Percentiles rank a stretch among this genome's conserved stretches.
Conservation (phyloP, 2,329 filamentous ascomycete genomes). For the Talaromyces sp. region DNA sequence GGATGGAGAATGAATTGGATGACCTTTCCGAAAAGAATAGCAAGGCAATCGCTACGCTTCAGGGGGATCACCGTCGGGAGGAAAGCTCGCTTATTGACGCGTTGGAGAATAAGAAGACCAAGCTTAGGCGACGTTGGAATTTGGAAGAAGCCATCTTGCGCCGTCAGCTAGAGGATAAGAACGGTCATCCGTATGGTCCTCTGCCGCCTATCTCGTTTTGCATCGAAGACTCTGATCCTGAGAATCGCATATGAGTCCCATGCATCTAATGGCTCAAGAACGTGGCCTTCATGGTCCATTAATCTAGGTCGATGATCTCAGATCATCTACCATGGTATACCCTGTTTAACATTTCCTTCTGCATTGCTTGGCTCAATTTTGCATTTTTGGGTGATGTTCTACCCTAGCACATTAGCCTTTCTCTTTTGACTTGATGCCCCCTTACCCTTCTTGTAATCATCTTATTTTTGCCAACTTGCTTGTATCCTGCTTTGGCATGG, state of each 20-base stretch:
- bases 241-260: constrained; percentile 1
- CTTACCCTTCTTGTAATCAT: constrained; percentile 25
- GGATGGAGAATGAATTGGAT: constrained; percentile 44
- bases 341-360: constrained; percentile 8
- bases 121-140: constrained; percentile 43
- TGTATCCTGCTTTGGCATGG: constrained; percentile 8
- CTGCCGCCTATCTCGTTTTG: constrained; percentile 43
- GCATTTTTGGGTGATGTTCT: neutral
- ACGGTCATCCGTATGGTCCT: constrained; percentile 40
- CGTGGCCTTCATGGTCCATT: too few relatives aligned
- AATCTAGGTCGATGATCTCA: neutral
- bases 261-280: too few relatives aligned
- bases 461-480: neutral
- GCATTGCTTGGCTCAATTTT: neutral
- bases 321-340: constrained; percentile 11
- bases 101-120: constrained; percentile 38
- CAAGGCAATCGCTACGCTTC: constrained; percentile 36
- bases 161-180: constrained; percentile 40
- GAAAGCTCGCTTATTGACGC: constrained; percentile 34
- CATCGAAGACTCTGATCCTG: constrained; percentile 19
- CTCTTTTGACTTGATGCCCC: constrained; percentile 29
- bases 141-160: constrained; percentile 48
- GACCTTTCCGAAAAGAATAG: constrained; percentile 37
- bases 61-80: constrained; percentile 37
- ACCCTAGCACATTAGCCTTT: constrained; percentile 20